Base-by-base conservation (phyloP, 1,139 yeast species). In the Sugiyamaella sp. region DNA sequence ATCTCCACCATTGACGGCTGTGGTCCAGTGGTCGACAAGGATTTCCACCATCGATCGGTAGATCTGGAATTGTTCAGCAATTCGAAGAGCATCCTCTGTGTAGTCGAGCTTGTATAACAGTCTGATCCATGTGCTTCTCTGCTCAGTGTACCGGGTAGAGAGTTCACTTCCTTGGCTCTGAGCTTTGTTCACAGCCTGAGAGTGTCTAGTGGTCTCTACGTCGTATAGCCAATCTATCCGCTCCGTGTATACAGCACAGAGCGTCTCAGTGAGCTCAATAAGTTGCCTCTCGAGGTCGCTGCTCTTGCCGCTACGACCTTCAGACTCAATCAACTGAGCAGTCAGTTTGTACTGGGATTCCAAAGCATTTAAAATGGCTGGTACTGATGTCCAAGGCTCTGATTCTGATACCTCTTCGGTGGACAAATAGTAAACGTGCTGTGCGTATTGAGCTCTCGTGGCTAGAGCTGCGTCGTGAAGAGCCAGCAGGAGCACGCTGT, bases 61-160 rank as follows among this genome's bases (percentile, higher is more conserved):
- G 65, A 89, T 96, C 21, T 73, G 69, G 66, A 83, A 86, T 33
- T 75, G 74, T 62, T 89, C 96, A 1, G 89, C 81, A 42, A 89
- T 75, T n/a, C 73, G 71, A 17, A 85, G 69, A 0, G 91, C 89
- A 38, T 82, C 82, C 8, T 71, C 71, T 22, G 75, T 70, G 52
- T 81, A 72, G 20, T 78, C 79, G 48, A 77, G 70, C 9, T 71
- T 67, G 19, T 84, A 75, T 37, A 87, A 67, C 1, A 78, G 75
- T 41, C 74, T 71, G 21, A 85, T 79, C 95, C 95, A 84, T 4
- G 70, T 59, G 20, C 71, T 68, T 46, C 74, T 69, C 64, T 57
- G 60, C 9, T 63, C 67, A 19, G 65, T 49, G 51, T 65, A 70
- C 14, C 51, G 49, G 4, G 59, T 53, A 1, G 58, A 39, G 17